Percentiles rank a stretch among this genome's conserved stretches.
Evolutionary conservation across 2,329 filamentous ascomycete species (phyloP).

Genomic region (Neocatenulostroma microsporum): DNA sequence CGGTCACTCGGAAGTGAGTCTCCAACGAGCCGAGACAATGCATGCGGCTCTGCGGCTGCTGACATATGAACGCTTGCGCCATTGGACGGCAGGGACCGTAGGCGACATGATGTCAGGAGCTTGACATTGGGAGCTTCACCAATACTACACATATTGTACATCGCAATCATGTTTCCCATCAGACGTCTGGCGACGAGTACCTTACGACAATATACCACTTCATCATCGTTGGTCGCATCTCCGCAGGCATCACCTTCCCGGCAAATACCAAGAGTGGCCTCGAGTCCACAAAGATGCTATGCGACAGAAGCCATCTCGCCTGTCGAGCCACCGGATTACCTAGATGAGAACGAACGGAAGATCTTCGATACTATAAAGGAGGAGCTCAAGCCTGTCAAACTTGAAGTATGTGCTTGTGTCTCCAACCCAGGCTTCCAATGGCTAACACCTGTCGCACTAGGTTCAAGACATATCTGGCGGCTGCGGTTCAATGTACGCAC

Average conservation of each 20-base stretch:
- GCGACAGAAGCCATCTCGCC: slow-evolving; percentile 4
- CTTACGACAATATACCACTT: not conserved
- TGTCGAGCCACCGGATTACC: slow-evolving; percentile 39
- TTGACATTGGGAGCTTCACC: no score
- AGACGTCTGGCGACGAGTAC: not conserved
- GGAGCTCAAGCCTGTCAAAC: slow-evolving; percentile 35
- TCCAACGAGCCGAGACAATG: no score
- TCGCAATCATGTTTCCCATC: no score
- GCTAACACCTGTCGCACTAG: slow-evolving; percentile 24
- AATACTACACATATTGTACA: no score
- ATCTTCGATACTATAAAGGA: slow-evolving; percentile 42
- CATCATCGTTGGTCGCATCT: not conserved
- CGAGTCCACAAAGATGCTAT: slow-evolving; percentile 8
- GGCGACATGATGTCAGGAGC: not conserved
- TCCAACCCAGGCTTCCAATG: slow-evolving; percentile 1
- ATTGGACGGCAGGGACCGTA: slow-evolving; percentile 8
- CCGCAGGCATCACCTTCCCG: not conserved
- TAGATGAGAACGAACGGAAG: slow-evolving; percentile 39
- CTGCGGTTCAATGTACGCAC: slow-evolving; percentile 80
- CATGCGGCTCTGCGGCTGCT: slow-evolving; percentile 13
- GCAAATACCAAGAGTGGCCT: not conserved
- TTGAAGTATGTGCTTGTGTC: slow-evolving; percentile 34
- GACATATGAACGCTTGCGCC: slow-evolving; percentile 7
- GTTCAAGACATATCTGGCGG: slow-evolving; percentile 77
- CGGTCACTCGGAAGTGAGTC: not conserved